A percentile compares a stretch with the other conserved stretches of the same genome.
Evolutionary conservation across 2,329 filamentous ascomycete genomes (phyloP).

Genomic region (Huntiella savannae): DNA sequence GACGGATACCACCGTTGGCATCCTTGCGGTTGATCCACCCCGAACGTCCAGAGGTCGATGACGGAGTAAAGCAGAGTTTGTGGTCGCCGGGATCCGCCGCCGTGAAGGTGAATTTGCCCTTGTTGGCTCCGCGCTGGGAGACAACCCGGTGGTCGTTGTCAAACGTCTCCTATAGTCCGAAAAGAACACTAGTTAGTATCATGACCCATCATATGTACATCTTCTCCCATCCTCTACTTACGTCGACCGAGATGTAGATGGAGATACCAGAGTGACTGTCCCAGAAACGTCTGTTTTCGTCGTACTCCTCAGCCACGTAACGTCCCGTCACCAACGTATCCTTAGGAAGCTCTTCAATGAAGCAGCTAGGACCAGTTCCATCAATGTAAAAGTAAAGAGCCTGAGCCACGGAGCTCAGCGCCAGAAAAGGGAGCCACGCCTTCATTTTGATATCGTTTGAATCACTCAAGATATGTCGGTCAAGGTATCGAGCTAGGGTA

Average conservation of each 20-base stretch:
- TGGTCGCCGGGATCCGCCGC: conserved; percentile 91
- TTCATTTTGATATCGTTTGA: conserved; percentile 27
- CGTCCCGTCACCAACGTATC: conserved; percentile 90
- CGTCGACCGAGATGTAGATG: conserved; percentile 82
- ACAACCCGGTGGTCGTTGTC: conserved; percentile 96
- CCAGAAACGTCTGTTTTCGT: conserved; percentile 50
- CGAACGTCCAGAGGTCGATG: conserved; percentile 46
- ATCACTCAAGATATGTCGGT: not conserved
- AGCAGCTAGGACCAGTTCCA: conserved; percentile 71
- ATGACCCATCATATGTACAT: not conserved
- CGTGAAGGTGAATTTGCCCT: conserved; percentile 86
- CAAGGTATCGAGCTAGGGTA: not conserved
- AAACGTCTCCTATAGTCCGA: conserved; percentile 56
- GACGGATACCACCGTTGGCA: conserved; percentile 57
- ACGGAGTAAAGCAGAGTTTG: conserved; percentile 82
- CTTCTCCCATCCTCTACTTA: conserved; percentile 21
- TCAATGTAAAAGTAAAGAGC: conserved; percentile 95
- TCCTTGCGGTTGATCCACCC: conserved; percentile 52
- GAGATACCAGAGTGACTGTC: conserved; percentile 53
- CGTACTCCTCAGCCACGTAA: conserved; percentile 72
- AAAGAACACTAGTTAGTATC: conserved; percentile 1
- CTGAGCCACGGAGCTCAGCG: conserved; percentile 46
- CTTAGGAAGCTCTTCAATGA: conserved; percentile 95
- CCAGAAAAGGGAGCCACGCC: conserved; percentile 43
- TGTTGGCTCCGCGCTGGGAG: conserved; percentile 55